These are phyloP conservation scores for Camelina neglecta DNA, from an alignment of 345 rosid species.

Conservation along the genomic window DNA sequence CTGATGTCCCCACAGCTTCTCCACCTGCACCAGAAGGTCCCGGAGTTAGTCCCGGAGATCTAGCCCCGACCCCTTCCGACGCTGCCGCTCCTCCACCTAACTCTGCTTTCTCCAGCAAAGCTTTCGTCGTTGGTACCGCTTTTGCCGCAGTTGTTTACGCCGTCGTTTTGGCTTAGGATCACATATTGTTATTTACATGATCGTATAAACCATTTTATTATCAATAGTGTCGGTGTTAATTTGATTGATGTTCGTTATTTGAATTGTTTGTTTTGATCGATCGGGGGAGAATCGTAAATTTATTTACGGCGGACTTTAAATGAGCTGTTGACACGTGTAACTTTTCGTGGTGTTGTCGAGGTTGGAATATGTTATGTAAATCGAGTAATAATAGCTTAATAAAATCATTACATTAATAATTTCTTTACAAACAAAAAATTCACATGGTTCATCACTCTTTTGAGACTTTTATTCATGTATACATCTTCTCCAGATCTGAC, in stretches of 20 bases:
- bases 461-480: not conserved
- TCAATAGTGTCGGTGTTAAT: slow-evolving; percentile 17
- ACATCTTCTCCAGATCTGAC: not conserved
- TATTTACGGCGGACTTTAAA: slow-evolving; percentile 7
- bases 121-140: slow-evolving; percentile 48
- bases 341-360: slow-evolving; percentile 14
- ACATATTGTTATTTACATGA: too few species aligned
- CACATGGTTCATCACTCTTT: slow-evolving; percentile 32
- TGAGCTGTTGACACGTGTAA: slow-evolving; percentile 36
- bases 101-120: slow-evolving; percentile 35
- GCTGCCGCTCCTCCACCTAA: slow-evolving; percentile 31
- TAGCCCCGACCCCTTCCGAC: slow-evolving; percentile 39
- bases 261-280: not conserved
- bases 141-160: slow-evolving; percentile 52
- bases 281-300: slow-evolving; percentile 4
- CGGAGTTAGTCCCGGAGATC: slow-evolving; percentile 19
- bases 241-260: slow-evolving; percentile 4
- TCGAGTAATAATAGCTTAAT: slow-evolving; percentile 40
- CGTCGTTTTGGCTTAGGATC: slow-evolving; percentile 43
- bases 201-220: too few species aligned
- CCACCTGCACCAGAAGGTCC: slow-evolving; percentile 41
- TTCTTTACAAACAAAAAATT: not conserved
- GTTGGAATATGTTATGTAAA: slow-evolving; percentile 45
- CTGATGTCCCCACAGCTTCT: slow-evolving; percentile 34
- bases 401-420: slow-evolving; percentile 46